Evolutionary conservation across 1,284 basidiomycete species (phyloP).

Genomic region (Tausonia pullulans): DNA sequence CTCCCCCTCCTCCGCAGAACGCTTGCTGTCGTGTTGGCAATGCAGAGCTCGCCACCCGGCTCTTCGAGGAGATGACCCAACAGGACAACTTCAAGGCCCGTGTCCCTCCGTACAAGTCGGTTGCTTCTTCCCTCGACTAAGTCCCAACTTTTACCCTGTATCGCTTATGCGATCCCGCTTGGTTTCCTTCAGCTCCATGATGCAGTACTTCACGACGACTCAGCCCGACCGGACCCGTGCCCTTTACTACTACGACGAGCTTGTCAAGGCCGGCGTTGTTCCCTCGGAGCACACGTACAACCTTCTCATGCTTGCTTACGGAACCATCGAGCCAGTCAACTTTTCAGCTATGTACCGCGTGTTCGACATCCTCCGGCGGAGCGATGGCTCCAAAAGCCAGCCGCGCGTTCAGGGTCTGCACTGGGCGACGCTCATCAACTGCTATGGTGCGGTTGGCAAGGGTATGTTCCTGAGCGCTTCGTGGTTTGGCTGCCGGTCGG

Average conservation of each 20-base stretch:
- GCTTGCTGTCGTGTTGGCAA: constrained; percentile 93
- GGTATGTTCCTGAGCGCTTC: constrained; percentile 2
- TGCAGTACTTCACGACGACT: constrained; percentile 87
- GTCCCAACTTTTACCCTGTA: neutral
- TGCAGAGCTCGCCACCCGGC: constrained; percentile 60
- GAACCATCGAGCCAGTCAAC: constrained; percentile 73
- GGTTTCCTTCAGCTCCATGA: constrained; percentile 78
- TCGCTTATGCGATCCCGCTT: neutral
- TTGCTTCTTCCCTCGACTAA: neutral
- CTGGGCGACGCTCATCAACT: constrained; percentile 85
- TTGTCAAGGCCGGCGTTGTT: constrained; percentile 51
- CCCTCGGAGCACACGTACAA: constrained; percentile 90
- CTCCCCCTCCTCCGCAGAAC: constrained; percentile 24
- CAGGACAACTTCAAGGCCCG: constrained; percentile 70
- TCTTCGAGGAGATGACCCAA: constrained; percentile 76
- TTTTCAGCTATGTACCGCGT: constrained; percentile 60
- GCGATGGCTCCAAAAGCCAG: constrained; percentile 29
- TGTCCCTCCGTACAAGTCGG: constrained; percentile 63
- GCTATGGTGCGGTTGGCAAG: constrained; percentile 69
- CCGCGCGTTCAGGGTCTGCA: constrained; percentile 63
- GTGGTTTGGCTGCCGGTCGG: too few relatives aligned
- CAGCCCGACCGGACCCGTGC: constrained; percentile 71
- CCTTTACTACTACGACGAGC: constrained; percentile 62
- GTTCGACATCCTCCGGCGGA: constrained; percentile 53
- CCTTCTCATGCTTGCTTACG: constrained; percentile 85